A percentile compares a stretch with the other conserved stretches of the same genome.
Conservation (phyloP, 352 stramenopile genomes). For the Salisapilia sapeloensis region DNA sequence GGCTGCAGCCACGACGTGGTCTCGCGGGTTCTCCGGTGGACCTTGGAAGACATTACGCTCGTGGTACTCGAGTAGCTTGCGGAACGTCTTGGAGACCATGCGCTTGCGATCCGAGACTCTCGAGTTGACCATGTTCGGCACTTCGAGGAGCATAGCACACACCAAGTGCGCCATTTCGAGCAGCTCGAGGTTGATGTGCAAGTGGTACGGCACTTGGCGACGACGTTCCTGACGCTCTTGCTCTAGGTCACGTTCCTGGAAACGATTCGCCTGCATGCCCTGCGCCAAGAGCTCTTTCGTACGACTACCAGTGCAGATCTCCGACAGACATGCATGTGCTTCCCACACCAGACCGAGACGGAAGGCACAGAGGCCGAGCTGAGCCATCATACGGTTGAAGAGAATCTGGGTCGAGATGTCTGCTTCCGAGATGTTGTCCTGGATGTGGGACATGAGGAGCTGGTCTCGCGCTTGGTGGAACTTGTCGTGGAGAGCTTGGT, state of each 20-base stretch:
- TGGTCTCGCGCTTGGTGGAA: conserved; percentile 97
- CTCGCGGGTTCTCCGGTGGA: conserved; percentile 93
- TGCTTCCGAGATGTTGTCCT: conserved; percentile 88
- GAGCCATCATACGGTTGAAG: conserved; percentile 92
- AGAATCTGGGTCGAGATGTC: conserved; percentile 95
- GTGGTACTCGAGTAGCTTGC: conserved; percentile 84
- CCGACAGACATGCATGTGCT: conserved; percentile 92
- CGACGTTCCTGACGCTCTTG: conserved; percentile 95
- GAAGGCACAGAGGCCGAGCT: conserved; percentile 94
- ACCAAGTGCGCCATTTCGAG: conserved; percentile 97
- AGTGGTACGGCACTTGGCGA: conserved; percentile 96
- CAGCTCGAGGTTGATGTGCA: conserved; percentile 99
- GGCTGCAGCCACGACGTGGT: conserved; percentile 93
- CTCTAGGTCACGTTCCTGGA: conserved; percentile 89
- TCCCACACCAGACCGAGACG: conserved; percentile 90
- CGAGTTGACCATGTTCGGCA: conserved; percentile 93
- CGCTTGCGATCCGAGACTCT: conserved; percentile 64
- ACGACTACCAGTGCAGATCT: conserved; percentile 88
- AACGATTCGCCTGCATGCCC: conserved; percentile 82
- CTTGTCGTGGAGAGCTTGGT: conserved; percentile 96
- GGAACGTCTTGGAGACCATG: conserved; percentile 91
- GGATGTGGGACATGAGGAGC: conserved; percentile 96
- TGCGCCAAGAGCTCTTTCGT: conserved; percentile 97
- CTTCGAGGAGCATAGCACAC: conserved; percentile 96
- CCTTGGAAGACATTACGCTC: conserved; percentile 92